Base-by-base conservation (phyloP, 352 stramenopile genomes). In the Phytophthora litchii region DNA sequence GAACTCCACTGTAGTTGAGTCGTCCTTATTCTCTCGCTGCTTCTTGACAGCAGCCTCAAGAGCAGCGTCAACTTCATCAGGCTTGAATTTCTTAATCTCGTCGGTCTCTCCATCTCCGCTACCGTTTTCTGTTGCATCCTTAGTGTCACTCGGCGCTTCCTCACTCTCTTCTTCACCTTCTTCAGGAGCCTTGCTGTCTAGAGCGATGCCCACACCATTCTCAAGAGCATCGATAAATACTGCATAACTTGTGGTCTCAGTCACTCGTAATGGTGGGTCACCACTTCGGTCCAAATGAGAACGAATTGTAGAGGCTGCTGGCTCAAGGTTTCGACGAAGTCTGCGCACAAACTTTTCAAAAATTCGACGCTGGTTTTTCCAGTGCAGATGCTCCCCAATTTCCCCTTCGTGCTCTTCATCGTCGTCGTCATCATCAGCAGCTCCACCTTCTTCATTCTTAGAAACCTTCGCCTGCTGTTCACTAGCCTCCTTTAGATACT, bases 161-260 rank as follows among this genome's bases (percentile, higher is more conserved):
- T 57, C 60, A 7, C 32, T 17, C 1, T 67, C 68, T 66, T 86
- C 82, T 41, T 91, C 82, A 4, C 82, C 80, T 59, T 92, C 78
- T 52, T 92, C 80, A 16, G 73, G 67, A 12, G 77, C 70, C 25
- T 86, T 86, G 6, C 54, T 70, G 3, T 89, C 75, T 17, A 86
- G 43, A 7, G 47, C 40, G 3, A 54, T 23, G 10, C 59, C 38
- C 4, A 89, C 68, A 9, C 78, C 72, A 29, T 46, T 61, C 14
- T 68, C 56, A 1, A 90, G 48, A 1, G 65, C 74, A 11, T 61
- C 49, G 1, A 31, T 37, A 52, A 84, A 90, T 0, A 60, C 68
- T 4, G 74, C 65, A 23, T 67, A 87, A 11, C 56, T 76, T 5
- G 72, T 79, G 10, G 60, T 47, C 21, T 76, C 64, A 0, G 51